phyloP scores from a whole-genome alignment of 345 rosid species.

The Hibiscus mutabilis region DNA sequence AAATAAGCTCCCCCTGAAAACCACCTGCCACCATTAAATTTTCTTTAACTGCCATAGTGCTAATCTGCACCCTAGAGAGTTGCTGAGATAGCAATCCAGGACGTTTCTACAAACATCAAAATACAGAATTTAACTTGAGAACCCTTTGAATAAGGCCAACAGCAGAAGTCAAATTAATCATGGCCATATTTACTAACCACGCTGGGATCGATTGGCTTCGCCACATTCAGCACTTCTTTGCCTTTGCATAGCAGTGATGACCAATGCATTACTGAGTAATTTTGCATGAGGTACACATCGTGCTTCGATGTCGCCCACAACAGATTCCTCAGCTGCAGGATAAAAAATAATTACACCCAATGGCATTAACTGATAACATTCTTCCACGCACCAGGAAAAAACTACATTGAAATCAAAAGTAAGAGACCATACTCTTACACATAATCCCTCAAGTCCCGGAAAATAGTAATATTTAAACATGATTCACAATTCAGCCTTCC shows the following conservation, averaged over 20 bases:
- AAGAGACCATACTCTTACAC: too few species aligned
- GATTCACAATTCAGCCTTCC: neutral
- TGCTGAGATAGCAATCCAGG: constrained; percentile 41
- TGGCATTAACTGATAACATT: constrained; percentile 1
- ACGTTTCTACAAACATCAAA: constrained; percentile 32
- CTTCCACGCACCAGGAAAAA: neutral
- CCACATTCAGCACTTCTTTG: neutral
- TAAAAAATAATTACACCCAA: constrained; percentile 3
- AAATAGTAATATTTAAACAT: neutral
- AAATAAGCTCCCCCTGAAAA: constrained; percentile 86
- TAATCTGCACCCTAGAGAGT: constrained; percentile 75
- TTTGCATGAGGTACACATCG: constrained; percentile 80
- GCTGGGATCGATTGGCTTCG: neutral
- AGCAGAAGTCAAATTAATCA: neutral
- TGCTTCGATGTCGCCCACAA: constrained; percentile 88
- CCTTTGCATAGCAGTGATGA: constrained; percentile 40
- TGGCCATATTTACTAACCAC: neutral
- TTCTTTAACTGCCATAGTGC: constrained; percentile 83
- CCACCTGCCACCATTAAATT: constrained; percentile 83
- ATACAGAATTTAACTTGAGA: neutral
- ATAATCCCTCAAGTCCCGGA: too few species aligned
- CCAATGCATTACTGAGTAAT: constrained; percentile 90
- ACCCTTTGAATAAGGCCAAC: neutral
- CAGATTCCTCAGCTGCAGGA: constrained; percentile 70
- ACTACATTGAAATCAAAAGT: neutral